Conservation (phyloP, 495 filamentous ascomycete genomes). For the Tuber brumale region DNA sequence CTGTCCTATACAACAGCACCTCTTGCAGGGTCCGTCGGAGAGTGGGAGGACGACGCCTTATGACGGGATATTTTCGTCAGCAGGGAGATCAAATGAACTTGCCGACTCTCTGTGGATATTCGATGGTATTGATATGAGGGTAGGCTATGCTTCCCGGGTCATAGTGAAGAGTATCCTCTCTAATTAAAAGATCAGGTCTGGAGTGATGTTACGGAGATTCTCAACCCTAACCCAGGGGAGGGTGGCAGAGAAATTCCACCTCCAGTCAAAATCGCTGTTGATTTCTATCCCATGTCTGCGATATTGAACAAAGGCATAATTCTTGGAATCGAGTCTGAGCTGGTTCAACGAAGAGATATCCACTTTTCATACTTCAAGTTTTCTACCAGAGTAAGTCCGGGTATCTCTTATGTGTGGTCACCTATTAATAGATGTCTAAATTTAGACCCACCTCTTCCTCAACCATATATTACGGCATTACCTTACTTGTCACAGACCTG, state of each 20-base stretch:
- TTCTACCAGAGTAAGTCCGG: conserved; percentile 61
- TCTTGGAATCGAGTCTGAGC: conserved; percentile 82
- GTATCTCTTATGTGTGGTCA: background rate
- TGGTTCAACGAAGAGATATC: conserved; percentile 82
- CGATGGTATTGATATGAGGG: conserved; percentile 66
- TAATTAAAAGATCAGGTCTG: conserved; percentile 52
- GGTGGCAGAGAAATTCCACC: conserved; percentile 54
- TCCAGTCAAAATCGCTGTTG: conserved; percentile 60
- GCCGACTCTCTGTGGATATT: conserved; percentile 92
- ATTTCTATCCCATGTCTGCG: conserved; percentile 92
- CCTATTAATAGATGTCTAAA: conserved; percentile 29
- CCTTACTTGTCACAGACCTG: conserved; percentile 61
- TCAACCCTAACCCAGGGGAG: conserved; percentile 60
- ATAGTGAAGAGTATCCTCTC: background rate
- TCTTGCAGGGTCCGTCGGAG: conserved; percentile 27
- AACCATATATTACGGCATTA: conserved; percentile 76
- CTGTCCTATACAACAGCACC: conserved; percentile 49
- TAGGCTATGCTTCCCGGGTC: background rate
- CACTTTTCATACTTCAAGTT: conserved; percentile 81
- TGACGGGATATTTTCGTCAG: conserved; percentile 30
- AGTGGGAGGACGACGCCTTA: conserved; percentile 21
- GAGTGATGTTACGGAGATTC: conserved; percentile 83
- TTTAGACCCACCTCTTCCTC: conserved; percentile 78
- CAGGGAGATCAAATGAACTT: conserved; percentile 51
- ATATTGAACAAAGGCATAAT: conserved; percentile 78